Conservation (phyloP, 345 rosid species). For the Acer campestre region DNA sequence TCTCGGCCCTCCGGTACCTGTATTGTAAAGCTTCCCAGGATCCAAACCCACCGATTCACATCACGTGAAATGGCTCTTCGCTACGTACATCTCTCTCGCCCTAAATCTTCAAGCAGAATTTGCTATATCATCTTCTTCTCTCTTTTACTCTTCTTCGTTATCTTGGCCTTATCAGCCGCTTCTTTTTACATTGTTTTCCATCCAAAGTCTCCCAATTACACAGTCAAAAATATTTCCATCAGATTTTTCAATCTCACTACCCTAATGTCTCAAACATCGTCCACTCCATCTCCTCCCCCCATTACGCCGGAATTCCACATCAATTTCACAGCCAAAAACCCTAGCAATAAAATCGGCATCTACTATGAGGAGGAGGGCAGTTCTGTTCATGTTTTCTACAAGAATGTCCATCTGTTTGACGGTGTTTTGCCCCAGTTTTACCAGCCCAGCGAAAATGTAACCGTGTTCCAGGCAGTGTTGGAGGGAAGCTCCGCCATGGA, state of each 20-base stretch:
- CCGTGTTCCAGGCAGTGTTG: slow-evolving; percentile 46
- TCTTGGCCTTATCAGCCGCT: slow-evolving; percentile 48
- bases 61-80: slow-evolving; percentile 77
- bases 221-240: slow-evolving; percentile 52
- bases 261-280: not conserved
- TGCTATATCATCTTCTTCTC: slow-evolving; percentile 32
- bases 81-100: slow-evolving; percentile 46
- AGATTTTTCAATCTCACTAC: slow-evolving; percentile 54
- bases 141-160: slow-evolving; percentile 37
- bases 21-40: slow-evolving; percentile 81
- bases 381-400: slow-evolving; percentile 43
- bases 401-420: slow-evolving; percentile 40
- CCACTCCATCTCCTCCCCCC: slow-evolving; percentile 12
- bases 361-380: slow-evolving; percentile 52
- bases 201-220: slow-evolving; percentile 65
- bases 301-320: slow-evolving; percentile 52
- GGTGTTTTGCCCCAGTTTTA: slow-evolving; percentile 58
- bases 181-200: slow-evolving; percentile 59
- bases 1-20: slow-evolving; percentile 59
- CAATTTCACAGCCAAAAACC: slow-evolving; percentile 59
- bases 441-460: slow-evolving; percentile 64
- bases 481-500: slow-evolving; percentile 42
- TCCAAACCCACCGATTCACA: slow-evolving; percentile 76
- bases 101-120: slow-evolving; percentile 28
- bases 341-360: slow-evolving; percentile 69